Conservation (phyloP, 1,139 yeast species). For the Kodamaea fungicola region DNA sequence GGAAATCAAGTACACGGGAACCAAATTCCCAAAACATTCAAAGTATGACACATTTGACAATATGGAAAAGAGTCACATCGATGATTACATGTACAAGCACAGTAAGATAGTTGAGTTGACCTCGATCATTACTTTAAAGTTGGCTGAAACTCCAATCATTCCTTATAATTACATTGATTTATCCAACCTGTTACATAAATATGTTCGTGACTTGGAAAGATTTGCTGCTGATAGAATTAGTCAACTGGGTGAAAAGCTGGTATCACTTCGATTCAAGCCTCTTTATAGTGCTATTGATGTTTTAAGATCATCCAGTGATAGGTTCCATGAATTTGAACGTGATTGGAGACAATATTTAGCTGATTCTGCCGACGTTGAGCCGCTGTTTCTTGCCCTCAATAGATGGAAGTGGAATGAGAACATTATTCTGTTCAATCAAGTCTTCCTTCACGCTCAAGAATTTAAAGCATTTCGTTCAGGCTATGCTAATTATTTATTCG, state of each 20-base stretch:
- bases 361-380: slow-evolving; percentile 51
- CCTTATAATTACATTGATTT: slow-evolving; percentile 62
- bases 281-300: slow-evolving; percentile 23
- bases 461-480: slow-evolving; percentile 48
- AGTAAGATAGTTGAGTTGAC: slow-evolving; percentile 55
- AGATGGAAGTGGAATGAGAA: slow-evolving; percentile 81
- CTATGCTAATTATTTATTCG: slow-evolving; percentile 66
- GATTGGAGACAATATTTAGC: slow-evolving; percentile 51
- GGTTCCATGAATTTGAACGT: slow-evolving; percentile 41
- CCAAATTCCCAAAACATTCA: slow-evolving; percentile 54
- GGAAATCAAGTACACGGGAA: slow-evolving; percentile 50
- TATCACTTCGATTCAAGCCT: slow-evolving; percentile 24
- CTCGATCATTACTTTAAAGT: slow-evolving; percentile 48
- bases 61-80: slow-evolving; percentile 45
- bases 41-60: slow-evolving; percentile 66
- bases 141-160: slow-evolving; percentile 71
- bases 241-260: slow-evolving; percentile 1
- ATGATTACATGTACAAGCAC: slow-evolving; percentile 58
- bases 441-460: slow-evolving; percentile 33
- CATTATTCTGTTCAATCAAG: slow-evolving; percentile 54
- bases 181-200: slow-evolving; percentile 42
- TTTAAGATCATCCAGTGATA: slow-evolving; percentile 20
- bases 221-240: slow-evolving; percentile 29
- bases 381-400: slow-evolving; percentile 63
- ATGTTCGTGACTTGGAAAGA: slow-evolving; percentile 47